Evolutionary conservation across 768 basidiomycete species (phyloP).

Genomic region (Dacryopinax primogenitus): DNA sequence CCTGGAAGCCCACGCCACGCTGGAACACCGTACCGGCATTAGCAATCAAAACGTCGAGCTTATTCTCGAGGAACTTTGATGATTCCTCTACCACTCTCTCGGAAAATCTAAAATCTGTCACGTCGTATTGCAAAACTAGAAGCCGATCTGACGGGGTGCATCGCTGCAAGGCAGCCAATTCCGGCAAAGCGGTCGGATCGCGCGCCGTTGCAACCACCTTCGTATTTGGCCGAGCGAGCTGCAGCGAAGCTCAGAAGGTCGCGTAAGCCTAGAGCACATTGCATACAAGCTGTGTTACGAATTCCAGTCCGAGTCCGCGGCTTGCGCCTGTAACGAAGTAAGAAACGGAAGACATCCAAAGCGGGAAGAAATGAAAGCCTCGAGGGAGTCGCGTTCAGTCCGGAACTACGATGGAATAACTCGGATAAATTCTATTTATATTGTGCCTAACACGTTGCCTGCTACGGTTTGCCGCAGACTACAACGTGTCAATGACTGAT

Average conservation of each 20-base stretch:
- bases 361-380: neutral
- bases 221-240: conserved; percentile 11
- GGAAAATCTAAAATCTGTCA: neutral
- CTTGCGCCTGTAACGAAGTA: conserved; percentile 13
- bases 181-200: neutral
- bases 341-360: conserved; percentile 3
- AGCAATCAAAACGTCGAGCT: conserved; percentile 10
- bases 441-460: neutral
- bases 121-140: conserved; percentile 3
- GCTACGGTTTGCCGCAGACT: neutral
- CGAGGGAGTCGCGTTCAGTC: neutral
- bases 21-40: conserved; percentile 11
- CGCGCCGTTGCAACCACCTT: conserved; percentile 13
- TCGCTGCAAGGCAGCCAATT: neutral
- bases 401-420: neutral
- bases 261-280: neutral
- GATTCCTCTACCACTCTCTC: neutral
- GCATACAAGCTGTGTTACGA: conserved; percentile 12
- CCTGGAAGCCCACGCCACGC: neutral
- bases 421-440: neutral
- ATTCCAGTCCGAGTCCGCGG: conserved; percentile 11
- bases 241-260: neutral
- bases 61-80: neutral
- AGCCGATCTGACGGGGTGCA: conserved; percentile 1
- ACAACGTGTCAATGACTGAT: neutral